Conservation (phyloP, 495 filamentous ascomycete species). For the Podospora fimiseda region DNA sequence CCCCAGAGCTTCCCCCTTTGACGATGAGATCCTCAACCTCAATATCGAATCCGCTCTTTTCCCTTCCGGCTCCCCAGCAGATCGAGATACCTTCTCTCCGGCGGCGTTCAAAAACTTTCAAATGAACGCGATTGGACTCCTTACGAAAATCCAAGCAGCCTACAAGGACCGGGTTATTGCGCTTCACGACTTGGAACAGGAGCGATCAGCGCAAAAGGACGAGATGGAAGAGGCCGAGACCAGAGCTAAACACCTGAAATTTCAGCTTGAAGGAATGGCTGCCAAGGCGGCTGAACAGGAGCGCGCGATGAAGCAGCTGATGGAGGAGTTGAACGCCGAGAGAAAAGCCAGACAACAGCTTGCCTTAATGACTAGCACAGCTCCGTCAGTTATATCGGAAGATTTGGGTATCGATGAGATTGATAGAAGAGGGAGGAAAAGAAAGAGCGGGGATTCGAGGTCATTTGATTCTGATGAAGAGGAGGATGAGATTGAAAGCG, state of each 20-base stretch:
- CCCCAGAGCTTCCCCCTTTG: too few relatives aligned
- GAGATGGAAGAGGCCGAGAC: slow-evolving; percentile 72
- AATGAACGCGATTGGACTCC: slow-evolving; percentile 57
- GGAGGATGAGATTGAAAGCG: slow-evolving; percentile 52
- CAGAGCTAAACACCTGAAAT: slow-evolving; percentile 56
- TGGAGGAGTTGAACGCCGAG: slow-evolving; percentile 58
- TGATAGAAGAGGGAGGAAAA: slow-evolving; percentile 39
- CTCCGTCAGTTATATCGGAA: slow-evolving; percentile 35
- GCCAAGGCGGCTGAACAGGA: slow-evolving; percentile 61
- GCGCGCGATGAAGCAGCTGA: slow-evolving; percentile 54
- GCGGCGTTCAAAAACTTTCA: slow-evolving; percentile 66
- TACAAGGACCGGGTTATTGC: slow-evolving; percentile 58
- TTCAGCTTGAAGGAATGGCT: slow-evolving; percentile 72
- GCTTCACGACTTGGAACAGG: slow-evolving; percentile 53
- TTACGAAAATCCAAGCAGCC: slow-evolving; percentile 61
- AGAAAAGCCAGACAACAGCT: slow-evolving; percentile 30
- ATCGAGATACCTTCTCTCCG: slow-evolving; percentile 50
- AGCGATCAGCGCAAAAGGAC: slow-evolving; percentile 59
- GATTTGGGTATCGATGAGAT: slow-evolving; percentile 50
- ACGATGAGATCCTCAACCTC: slow-evolving; percentile 60
- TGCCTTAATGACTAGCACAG: background rate
- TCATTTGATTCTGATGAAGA: slow-evolving; percentile 37
- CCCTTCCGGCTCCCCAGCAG: slow-evolving; percentile 29
- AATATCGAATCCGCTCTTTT: slow-evolving; percentile 61
- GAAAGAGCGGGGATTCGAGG: slow-evolving; percentile 42